Evolutionary conservation across 176 grass and related monocot genomes (phyloP), one percentile per base, ranked within the genome.

Genomic region (Musa acuminata): DNA sequence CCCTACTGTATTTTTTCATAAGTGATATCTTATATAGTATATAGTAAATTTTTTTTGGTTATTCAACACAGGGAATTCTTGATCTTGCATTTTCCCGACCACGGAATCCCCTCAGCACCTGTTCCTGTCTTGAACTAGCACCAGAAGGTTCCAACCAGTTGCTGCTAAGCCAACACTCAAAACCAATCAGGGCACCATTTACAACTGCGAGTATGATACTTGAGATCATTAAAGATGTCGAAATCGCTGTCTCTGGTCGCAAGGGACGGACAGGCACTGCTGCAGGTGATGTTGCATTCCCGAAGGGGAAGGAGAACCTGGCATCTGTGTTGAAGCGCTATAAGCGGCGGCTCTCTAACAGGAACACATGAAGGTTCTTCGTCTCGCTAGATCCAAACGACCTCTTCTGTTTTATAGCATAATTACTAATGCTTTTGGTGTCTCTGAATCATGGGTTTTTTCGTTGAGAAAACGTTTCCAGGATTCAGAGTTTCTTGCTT

Each of bases 241-340:
- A 99, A 74, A 67, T 77, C 0, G 78, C 91, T 0, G 87, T 99
- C 21, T 95, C 91, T 2, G 81, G 88, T 11, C 91, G 96, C 72
- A 99, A 99, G 82, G 96, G 96, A 21, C 83, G 96, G 67, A 95
- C 88, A 0, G 96, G 96, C 52, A 99, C 96, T 21, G 86, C 91
- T 25, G 96, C 96, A 11, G 96, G 96, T 29, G 96, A 99, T 11
- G 79, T 99, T 19, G 96, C 96, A 52, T 99, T 99, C 64, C 96
- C 96, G 26, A 99, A 92, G 82, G 96, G 96, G 11, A 99, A 99
- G 86, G 96, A 99, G 71, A 99, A 99, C 88, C 76, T 99, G 80
- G 91, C 91, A 14, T 99, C 96, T 19, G 96, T 99, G 11, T 85
- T 99, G 17, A 99, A 99, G 83, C 90, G 96, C 12, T 99, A 99